A percentile compares a stretch with the other conserved stretches of the same genome.
Conservation (phyloP, 345 rosid species). For the Fremontodendron californicum region DNA sequence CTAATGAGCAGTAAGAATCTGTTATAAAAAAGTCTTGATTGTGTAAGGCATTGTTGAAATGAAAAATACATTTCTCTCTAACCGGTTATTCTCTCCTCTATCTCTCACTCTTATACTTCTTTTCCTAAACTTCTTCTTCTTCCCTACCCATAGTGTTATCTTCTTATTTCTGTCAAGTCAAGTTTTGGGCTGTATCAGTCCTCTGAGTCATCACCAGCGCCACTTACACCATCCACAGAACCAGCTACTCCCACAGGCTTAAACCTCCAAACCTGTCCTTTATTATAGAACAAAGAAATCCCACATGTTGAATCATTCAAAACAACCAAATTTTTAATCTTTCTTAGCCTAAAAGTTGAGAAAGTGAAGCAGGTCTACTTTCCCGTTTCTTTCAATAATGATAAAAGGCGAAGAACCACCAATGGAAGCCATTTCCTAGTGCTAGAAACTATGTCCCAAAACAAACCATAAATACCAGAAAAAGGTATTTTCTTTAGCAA, state of each 20-base stretch:
- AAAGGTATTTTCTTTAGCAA: neutral
- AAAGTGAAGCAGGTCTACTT: conserved; percentile 29
- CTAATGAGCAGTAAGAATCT: no score
- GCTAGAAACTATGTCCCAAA: conserved; percentile 14
- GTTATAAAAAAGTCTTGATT: no score
- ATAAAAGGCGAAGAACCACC: conserved; percentile 37
- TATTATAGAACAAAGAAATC: conserved; percentile 24
- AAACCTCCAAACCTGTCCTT: conserved; percentile 34
- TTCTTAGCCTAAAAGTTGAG: conserved; percentile 32
- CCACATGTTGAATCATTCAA: conserved; percentile 33
- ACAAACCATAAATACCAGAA: conserved; percentile 16
- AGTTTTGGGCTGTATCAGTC: no score
- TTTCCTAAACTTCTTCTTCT: no score
- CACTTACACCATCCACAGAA: conserved; percentile 27
- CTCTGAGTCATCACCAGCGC: conserved; percentile 37
- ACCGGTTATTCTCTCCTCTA: no score
- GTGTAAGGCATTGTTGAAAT: no score
- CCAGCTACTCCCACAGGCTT: conserved; percentile 44
- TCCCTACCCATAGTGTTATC: no score
- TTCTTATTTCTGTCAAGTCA: no score
- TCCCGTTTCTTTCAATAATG: conserved; percentile 31
- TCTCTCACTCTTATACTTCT: no score
- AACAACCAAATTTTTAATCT: conserved; percentile 24
- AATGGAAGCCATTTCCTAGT: conserved; percentile 51
- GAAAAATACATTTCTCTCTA: no score